These are phyloP conservation scores for Magnaporthiopsis poae DNA, from an alignment of 2,329 filamentous ascomycete species.

Conservation along the genomic window DNA sequence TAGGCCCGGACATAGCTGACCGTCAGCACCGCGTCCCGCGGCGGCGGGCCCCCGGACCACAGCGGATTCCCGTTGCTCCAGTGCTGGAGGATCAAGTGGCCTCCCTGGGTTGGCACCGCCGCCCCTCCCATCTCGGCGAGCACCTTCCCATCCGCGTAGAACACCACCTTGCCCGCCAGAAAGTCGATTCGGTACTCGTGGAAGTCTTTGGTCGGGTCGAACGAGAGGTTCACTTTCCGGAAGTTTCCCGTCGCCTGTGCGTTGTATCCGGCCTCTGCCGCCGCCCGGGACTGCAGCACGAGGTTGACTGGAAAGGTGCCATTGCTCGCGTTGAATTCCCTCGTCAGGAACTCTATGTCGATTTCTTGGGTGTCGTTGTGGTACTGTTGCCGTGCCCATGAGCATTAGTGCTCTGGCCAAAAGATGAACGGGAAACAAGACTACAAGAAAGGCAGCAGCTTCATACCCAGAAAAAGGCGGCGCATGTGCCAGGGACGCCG, in stretches of 20 bases:
- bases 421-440: not conserved
- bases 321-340: constrained; percentile 44
- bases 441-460: not conserved
- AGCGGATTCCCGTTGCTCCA: constrained; percentile 65
- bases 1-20: constrained; percentile 68
- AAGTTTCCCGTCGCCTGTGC: constrained; percentile 51
- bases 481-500: constrained; percentile 55
- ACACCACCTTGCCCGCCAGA: constrained; percentile 49
- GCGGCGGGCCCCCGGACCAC: constrained; percentile 65
- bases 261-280: constrained; percentile 50
- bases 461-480: constrained; percentile 68
- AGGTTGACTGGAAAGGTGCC: constrained; percentile 56
- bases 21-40: constrained; percentile 49
- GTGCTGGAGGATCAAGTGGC: constrained; percentile 62
- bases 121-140: constrained; percentile 47
- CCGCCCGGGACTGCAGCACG: constrained; percentile 60
- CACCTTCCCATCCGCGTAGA: constrained; percentile 55
- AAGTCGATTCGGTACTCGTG: constrained; percentile 79
- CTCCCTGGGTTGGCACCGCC: constrained; percentile 49
- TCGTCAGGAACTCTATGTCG: constrained; percentile 69
- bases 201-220: constrained; percentile 54
- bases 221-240: constrained; percentile 48
- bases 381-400: constrained; percentile 39
- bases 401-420: not conserved
- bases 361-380: constrained; percentile 72